Base-by-base conservation (phyloP, 805 yeast species). In the Ogataea salicorniae region DNA sequence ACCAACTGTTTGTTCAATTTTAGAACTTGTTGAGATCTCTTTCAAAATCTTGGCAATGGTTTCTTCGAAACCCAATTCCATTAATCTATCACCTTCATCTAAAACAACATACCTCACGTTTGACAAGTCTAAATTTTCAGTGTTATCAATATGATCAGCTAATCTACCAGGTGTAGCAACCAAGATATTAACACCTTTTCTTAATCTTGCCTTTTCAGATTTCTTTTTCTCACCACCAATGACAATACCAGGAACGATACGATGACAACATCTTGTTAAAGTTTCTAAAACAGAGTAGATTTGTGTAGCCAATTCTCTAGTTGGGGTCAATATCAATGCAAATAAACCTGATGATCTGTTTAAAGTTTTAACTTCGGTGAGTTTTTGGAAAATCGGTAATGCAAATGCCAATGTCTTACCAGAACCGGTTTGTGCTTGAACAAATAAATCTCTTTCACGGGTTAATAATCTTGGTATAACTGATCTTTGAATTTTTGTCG, bases 191-290 rank as follows among this genome's bases (percentile, higher is more conserved):
- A 91, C 95, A 54, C 99, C 99, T 65, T 92, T 92, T 62, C 99
- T 78, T 34, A 94, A 69, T 59, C 99, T 73, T 1, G 98, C 97
- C 75, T 94, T 94, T 66, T 94, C 99, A 2, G 96, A 79, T 62
- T 94, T 95, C 66, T 92, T 92, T 77, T 92, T 91, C 64, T 94
- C 99, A 51, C 99, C 99, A 61, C 99, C 99, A 68, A 90, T 90
- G 23, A 94, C 95, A 37, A 91, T 80, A 37, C 98, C 96, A 0
- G 99, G 97, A 5, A 95, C 99, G 39, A 94, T 77, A 66, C 86
- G 80, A 61, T 87, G 95, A 62, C 92, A 84, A 61, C 91, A 80
- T 46, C 85, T 76, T 37, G 83, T 74, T 33, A 94, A 65, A 2
- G 80, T 73, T 56, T 87, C 92, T 49, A 90, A 73, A 4, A 91